Base-by-base conservation (phyloP, 352 stramenopile genomes). In the Elongisporangium senticosum region DNA sequence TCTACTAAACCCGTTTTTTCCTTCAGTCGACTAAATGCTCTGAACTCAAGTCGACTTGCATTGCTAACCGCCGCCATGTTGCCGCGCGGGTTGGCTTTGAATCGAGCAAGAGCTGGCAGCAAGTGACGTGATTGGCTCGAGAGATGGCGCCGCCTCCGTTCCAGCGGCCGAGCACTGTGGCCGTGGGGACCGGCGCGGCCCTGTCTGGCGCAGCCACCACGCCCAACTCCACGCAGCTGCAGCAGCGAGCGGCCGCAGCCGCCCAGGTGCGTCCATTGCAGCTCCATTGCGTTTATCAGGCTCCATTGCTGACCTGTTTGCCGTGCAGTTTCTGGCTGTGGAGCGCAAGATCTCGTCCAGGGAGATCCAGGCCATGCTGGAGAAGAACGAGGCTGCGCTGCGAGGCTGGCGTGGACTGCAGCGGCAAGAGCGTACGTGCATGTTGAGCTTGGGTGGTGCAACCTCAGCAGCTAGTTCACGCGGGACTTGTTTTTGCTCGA, bases 361-460 rank as follows among this genome's bases (percentile, higher is more conserved):
- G 13, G 85, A 94, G 57, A 89, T 94, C 7, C 83, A 94, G 58
- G 63, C 66, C 43, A 89, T 93, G 80, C 72, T 94, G n/a, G 83
- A 94, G 59, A 92, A 92, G 67, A 94, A 94, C 61, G 85, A 94
- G 58, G 69, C 72, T 17, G 80, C 82, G n/a, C 56, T 94, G 3
- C 79, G 76, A 48, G 75, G 72, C 37, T 94, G 85, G 85, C 87
- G 81, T 10, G 66, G 68, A 43, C 76, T 94, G 22, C 77, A 91
- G 47, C 74, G 83, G 20, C 80, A 90, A 56, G 74, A 92, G 48
- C 85, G 85, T 94, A 74, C 51, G 80, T 77, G 1, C 6, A 49
- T 60, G n/a, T 33, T 58, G 7, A 43, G 33, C 2, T n/a, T 51
- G 11, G 17, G 3, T 51, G 40, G 19, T 40, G 22, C n/a, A 14